Conservation (phyloP, 2,329 filamentous ascomycete genomes). For the Ceratocystis albifundus region DNA sequence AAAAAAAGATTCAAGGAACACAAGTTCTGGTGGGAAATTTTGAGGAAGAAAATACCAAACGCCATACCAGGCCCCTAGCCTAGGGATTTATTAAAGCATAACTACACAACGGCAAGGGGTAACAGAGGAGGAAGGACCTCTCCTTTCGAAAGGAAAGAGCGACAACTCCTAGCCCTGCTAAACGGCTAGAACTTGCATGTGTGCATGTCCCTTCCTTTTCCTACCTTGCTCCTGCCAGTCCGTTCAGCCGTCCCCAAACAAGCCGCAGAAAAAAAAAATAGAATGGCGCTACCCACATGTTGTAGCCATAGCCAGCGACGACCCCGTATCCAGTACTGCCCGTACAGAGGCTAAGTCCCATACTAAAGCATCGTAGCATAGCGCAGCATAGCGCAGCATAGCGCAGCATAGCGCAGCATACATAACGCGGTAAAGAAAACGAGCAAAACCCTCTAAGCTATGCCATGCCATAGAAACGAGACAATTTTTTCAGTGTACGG, state of each 20-base stretch:
- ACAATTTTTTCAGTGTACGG: background rate
- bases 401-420: too few species aligned
- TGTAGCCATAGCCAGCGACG: too few species aligned
- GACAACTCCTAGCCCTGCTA: constrained; percentile 18
- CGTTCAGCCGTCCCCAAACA: too few species aligned
- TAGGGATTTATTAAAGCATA: background rate
- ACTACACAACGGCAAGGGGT: background rate
- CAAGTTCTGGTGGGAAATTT: background rate
- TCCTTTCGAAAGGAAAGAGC: too few species aligned
- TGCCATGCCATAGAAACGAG: constrained; percentile 15
- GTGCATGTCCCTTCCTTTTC: background rate
- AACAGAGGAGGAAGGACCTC: background rate
- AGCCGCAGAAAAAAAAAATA: background rate
- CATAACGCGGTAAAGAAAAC: too few species aligned
- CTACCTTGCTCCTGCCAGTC: too few species aligned
- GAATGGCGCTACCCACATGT: background rate
- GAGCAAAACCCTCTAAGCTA: background rate
- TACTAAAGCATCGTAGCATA: too few species aligned
- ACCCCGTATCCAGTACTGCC: too few species aligned
- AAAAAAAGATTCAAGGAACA: background rate
- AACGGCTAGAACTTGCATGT: background rate
- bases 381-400: too few species aligned
- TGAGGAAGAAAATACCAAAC: too few species aligned
- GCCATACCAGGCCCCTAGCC: background rate
- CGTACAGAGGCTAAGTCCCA: too few species aligned